A percentile compares a stretch with the other conserved stretches of the same genome.
Evolutionary conservation across 768 basidiomycete species (phyloP).

Genomic region (Scleroderma bovista): DNA sequence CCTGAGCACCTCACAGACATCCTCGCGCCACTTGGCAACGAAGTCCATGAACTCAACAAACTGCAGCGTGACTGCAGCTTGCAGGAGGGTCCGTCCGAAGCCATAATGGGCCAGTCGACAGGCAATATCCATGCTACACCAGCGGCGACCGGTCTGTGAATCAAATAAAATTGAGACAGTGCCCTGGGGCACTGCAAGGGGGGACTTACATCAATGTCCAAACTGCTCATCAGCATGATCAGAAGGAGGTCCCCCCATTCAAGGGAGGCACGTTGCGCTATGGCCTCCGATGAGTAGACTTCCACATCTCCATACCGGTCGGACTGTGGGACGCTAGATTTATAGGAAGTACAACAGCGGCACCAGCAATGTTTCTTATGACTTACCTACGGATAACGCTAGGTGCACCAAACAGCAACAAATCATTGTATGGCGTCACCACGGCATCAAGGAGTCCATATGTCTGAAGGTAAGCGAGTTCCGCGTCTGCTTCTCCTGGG

Average conservation of each 20-base stretch:
- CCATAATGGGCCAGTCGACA: neutral
- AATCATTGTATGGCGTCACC: neutral
- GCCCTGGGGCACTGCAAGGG: too few relatives aligned
- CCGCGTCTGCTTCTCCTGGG: conserved; percentile 2
- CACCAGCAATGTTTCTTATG: too few relatives aligned
- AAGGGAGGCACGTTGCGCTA: neutral
- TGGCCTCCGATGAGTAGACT: neutral
- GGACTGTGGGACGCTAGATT: neutral
- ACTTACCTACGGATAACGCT: conserved; percentile 1
- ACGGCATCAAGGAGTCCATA: neutral
- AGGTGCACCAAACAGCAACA: conserved; percentile 1
- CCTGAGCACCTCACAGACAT: too few relatives aligned
- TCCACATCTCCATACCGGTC: neutral
- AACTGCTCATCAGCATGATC: neutral
- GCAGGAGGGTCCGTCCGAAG: neutral
- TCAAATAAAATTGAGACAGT: neutral
- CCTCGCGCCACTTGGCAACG: neutral
- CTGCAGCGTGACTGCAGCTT: neutral
- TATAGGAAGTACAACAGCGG: neutral
- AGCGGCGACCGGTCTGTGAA: neutral
- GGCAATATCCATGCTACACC: neutral
- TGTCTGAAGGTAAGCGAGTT: conserved; percentile 1
- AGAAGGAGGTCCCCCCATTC: neutral
- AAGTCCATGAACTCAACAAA: neutral
- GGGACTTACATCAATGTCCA: neutral